Evolutionary conservation across 495 filamentous ascomycete species (phyloP).

Genomic region (Aspergillus egyptiacus): DNA sequence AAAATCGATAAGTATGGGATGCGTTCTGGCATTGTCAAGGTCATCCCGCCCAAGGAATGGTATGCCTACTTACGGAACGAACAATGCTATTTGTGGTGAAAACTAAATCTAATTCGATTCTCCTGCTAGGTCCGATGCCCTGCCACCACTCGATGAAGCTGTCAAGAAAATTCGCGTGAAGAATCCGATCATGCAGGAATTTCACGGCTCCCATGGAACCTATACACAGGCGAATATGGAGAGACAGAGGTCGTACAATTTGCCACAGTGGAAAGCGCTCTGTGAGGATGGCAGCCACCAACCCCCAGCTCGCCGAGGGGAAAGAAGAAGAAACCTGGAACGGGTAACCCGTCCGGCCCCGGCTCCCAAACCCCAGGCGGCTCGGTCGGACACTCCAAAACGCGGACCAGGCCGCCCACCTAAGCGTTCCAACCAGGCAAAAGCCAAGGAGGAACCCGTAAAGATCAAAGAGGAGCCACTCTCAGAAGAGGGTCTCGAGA

Average conservation of each 20-base stretch:
- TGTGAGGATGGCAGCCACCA: slow-evolving; percentile 93
- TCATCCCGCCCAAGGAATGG: slow-evolving; percentile 94
- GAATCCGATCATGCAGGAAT: slow-evolving; percentile 97
- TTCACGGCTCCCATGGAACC: slow-evolving; percentile 85
- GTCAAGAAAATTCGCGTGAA: slow-evolving; percentile 89
- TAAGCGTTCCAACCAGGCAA: slow-evolving; percentile 37
- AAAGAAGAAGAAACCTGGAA: slow-evolving; percentile 72
- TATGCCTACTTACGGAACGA: slow-evolving; percentile 39
- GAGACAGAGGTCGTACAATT: slow-evolving; percentile 89
- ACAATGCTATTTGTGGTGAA: background rate
- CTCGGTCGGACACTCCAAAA: slow-evolving; percentile 37
- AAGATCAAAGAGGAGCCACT: slow-evolving; percentile 44
- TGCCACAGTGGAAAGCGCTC: slow-evolving; percentile 89
- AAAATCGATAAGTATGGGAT: slow-evolving; percentile 93
- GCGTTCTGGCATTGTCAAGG: slow-evolving; percentile 93
- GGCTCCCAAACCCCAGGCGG: slow-evolving; percentile 29
- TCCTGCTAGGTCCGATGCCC: slow-evolving; percentile 55
- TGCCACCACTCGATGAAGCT: slow-evolving; percentile 71
- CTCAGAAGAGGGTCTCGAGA: slow-evolving; percentile 34
- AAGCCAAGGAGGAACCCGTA: slow-evolving; percentile 43
- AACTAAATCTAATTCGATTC: background rate
- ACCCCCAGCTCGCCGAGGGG: slow-evolving; percentile 88
- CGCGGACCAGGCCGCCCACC: slow-evolving; percentile 47
- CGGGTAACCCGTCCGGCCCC: slow-evolving; percentile 42
- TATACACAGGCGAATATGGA: slow-evolving; percentile 96